These are phyloP conservation scores for Drechslerella stenobrocha DNA, from an alignment of 2,329 filamentous ascomycete species.

Conservation along the genomic window DNA sequence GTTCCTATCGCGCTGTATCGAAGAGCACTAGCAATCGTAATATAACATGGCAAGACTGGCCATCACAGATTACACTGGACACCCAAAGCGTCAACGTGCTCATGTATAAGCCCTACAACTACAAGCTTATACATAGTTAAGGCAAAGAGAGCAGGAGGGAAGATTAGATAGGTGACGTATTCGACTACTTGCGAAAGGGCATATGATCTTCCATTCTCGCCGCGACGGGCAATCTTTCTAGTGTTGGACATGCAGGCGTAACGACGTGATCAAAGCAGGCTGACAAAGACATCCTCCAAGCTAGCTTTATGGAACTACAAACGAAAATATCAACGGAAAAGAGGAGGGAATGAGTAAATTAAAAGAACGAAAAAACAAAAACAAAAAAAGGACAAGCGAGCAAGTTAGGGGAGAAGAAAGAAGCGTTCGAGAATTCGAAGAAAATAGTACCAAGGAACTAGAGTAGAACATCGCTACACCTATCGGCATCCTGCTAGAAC, in stretches of 20 bases:
- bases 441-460: slow-evolving; percentile 4
- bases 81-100: too few relatives aligned
- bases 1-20: too few relatives aligned
- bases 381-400: neutral
- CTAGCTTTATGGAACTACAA: neutral
- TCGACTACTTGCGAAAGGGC: neutral
- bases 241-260: neutral
- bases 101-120: too few relatives aligned
- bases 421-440: neutral
- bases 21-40: too few relatives aligned
- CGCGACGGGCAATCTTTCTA: neutral
- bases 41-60: too few relatives aligned
- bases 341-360: neutral
- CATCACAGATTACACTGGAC: too few relatives aligned
- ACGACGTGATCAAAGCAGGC: neutral
- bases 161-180: too few relatives aligned
- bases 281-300: slow-evolving; percentile 16
- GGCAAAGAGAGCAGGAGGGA: too few relatives aligned
- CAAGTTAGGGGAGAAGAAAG: neutral
- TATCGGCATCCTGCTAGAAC: slow-evolving; percentile 4
- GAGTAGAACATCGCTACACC: slow-evolving; percentile 35
- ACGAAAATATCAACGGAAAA: slow-evolving; percentile 1
- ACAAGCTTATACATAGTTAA: too few relatives aligned
- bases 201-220: neutral
- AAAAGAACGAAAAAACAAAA: neutral